Conservation (phyloP, 2,329 filamentous ascomycete species). For the Penicillium freii region DNA sequence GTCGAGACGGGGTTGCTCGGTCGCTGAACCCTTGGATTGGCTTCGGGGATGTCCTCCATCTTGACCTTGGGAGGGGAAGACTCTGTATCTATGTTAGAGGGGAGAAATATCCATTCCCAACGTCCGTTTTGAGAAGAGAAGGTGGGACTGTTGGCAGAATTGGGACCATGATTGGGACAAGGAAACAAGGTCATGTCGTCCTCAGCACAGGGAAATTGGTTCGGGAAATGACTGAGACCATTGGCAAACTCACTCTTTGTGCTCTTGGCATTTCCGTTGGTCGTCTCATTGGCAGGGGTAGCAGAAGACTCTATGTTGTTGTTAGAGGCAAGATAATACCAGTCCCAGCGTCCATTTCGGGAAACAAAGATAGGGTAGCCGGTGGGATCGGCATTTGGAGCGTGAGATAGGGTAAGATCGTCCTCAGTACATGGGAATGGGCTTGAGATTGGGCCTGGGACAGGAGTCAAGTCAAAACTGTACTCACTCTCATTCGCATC, state of each 20-base stretch:
- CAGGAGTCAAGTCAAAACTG: not conserved
- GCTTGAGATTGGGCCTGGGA: not conserved
- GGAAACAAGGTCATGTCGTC: not conserved
- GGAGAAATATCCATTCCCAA: not conserved
- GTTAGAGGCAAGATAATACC: slow-evolving; percentile 1
- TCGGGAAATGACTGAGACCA: not conserved
- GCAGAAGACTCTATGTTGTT: not conserved
- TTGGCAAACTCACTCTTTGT: not conserved
- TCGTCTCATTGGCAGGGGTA: not conserved
- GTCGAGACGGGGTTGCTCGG: not conserved
- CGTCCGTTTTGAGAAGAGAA: not conserved
- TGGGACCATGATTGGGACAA: not conserved
- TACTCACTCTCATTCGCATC: not conserved
- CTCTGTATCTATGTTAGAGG: not conserved
- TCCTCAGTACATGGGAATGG: not conserved
- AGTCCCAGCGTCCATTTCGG: not conserved
- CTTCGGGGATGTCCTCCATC: not conserved
- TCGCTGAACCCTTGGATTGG: not conserved
- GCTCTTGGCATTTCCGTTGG: not conserved
- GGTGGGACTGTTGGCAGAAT: not conserved
- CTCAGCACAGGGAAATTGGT: not conserved
- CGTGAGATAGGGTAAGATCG: not conserved
- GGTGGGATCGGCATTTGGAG: not conserved
- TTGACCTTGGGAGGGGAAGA: not conserved
- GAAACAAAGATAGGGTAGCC: slow-evolving; percentile 1